These are phyloP conservation scores for Ceratobasidium sp. DNA, from an alignment of 1,284 basidiomycete species.

Conservation along the genomic window DNA sequence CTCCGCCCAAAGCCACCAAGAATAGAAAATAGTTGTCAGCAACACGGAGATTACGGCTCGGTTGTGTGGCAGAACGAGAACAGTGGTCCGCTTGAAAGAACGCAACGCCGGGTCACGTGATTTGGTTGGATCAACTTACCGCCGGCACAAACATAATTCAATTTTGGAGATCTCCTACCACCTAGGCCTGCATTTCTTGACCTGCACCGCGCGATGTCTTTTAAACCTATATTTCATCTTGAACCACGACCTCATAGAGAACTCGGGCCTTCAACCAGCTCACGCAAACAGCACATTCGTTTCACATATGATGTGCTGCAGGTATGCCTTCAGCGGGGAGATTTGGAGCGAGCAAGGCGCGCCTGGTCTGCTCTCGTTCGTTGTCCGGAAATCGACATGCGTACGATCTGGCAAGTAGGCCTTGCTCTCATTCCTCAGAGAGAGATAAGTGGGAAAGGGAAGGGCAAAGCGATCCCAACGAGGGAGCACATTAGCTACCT, in stretches of 20 bases:
- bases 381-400: slow-evolving; percentile 86
- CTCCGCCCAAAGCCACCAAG: no score
- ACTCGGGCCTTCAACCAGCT: slow-evolving; percentile 42
- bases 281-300: slow-evolving; percentile 74
- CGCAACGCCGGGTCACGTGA: no score
- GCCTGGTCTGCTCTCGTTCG: slow-evolving; percentile 85
- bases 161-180: no score
- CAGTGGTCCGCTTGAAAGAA: no score
- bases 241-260: slow-evolving; percentile 33
- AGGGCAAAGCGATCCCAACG: slow-evolving; percentile 13
- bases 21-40: no score
- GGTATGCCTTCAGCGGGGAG: slow-evolving; percentile 73
- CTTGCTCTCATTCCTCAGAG: slow-evolving; percentile 64
- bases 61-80: no score
- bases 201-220: slow-evolving; percentile 8
- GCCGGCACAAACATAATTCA: no score
- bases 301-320: slow-evolving; percentile 79
- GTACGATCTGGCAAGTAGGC: slow-evolving; percentile 76
- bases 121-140: no score
- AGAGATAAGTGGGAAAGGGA: slow-evolving; percentile 48
- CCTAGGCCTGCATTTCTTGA: no score
- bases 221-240: slow-evolving; percentile 32
- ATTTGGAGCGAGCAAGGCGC: slow-evolving; percentile 71
- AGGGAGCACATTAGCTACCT: slow-evolving; percentile 64
- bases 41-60: no score